Base-by-base conservation (phyloP, 2,329 filamentous ascomycete genomes). In the Elsinoe arachidis region DNA sequence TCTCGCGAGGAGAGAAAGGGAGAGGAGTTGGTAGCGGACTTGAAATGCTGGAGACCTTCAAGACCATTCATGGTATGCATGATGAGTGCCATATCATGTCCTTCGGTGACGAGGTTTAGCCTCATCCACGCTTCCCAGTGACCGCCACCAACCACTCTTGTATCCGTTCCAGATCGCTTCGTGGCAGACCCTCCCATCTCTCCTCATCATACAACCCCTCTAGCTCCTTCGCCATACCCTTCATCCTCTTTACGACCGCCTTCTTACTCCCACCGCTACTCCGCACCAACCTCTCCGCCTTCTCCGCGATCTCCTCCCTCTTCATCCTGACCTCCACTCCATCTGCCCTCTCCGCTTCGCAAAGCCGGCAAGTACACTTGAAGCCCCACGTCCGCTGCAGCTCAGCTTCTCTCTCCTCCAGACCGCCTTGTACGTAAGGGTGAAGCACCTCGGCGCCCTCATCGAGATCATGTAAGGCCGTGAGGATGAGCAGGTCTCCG, bases 401-500 rank as follows among this genome's bases (percentile, higher is more conserved):
- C 15, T 14, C n/a, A 26, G 34, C 33, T 19, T 37, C 15, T 15
- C 47, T 35, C 15, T 34, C 47, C 12, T 52, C 47, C 23, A 19
- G 17, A 10, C 12, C n/a, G 3, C 26, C 47, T 17, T 52, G 19
- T 30, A 33, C 47, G 19, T 52, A 52, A 2, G 47, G 19, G 19
- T 52, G 47, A 14, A 37, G 11, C 14, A 52, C 15, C 47, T 52
- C 47, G n/a, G 3, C 47, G 43, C 70, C 73, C 1, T 60, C 64
- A 6, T 61, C 60, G 33, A 76, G 72, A 37, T 70, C 62, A 12
- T 68, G 63, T 11, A 67, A 69, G 1, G 76, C 76, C 3, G 70
- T 72, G 4, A 77, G 56, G 4, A 76, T 61, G 54, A 73, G 66
- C 2, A 74, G 56, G 58, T 74, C 74, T 19, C 74, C 74, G 4